These are phyloP conservation scores for Medicago ruthenica DNA, from an alignment of 306 rosid genomes.

Conservation along the genomic window DNA sequence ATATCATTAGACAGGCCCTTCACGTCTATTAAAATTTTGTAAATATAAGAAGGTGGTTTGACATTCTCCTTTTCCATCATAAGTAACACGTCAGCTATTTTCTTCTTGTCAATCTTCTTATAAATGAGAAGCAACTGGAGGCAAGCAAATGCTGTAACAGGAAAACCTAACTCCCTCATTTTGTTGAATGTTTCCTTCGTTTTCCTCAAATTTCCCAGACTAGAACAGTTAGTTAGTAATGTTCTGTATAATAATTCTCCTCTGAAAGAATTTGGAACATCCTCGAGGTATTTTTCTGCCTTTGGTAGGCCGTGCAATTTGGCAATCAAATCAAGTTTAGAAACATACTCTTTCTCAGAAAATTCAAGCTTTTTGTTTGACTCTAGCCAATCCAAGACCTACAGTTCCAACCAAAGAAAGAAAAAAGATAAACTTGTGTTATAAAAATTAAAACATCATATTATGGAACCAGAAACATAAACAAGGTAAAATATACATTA, in stretches of 20 bases:
- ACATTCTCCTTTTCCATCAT: constrained; percentile 81
- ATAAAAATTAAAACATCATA: neutral
- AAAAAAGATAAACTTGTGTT: neutral
- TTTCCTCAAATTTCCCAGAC: constrained; percentile 50
- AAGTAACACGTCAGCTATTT: constrained; percentile 69
- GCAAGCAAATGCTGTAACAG: constrained; percentile 69
- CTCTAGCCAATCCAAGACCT: constrained; percentile 88
- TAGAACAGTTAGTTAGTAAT: constrained; percentile 62
- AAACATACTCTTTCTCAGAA: constrained; percentile 67
- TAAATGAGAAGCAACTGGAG: constrained; percentile 79
- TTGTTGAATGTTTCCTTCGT: constrained; percentile 74
- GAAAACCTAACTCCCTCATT: constrained; percentile 72
- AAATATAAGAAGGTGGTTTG: constrained; percentile 65
- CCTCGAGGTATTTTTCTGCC: constrained; percentile 67
- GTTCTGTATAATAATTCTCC: constrained; percentile 71
- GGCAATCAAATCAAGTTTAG: constrained; percentile 78
- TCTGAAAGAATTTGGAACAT: constrained; percentile 71
- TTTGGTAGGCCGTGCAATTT: constrained; percentile 63
- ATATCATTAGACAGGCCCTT: constrained; percentile 71
- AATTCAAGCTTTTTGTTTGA: constrained; percentile 61
- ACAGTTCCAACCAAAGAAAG: constrained; percentile 45
- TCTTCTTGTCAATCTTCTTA: constrained; percentile 71
- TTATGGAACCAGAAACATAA: constrained; percentile 32
- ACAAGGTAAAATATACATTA: constrained; percentile 24
- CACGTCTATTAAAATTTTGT: constrained; percentile 62